phyloP scores from a whole-genome alignment of 805 yeast species.

The Candida stauntonica region DNA sequence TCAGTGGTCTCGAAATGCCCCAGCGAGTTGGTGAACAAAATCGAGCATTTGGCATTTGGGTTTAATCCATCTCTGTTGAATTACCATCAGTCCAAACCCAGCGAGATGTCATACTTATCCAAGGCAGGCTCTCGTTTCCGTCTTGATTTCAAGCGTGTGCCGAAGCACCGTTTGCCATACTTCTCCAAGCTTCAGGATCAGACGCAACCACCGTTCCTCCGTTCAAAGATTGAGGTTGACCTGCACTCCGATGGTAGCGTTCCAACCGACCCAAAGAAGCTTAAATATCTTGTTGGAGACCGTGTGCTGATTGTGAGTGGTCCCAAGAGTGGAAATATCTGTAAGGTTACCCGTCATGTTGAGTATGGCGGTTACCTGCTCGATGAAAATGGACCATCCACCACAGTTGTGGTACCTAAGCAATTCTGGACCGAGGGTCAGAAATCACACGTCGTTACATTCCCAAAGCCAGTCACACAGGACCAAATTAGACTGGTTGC shows the following conservation, averaged over 20 bases:
- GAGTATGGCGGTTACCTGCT: constrained; percentile 60
- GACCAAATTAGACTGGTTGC: constrained; percentile 72
- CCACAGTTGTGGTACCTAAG: constrained; percentile 64
- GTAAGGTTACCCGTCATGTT: constrained; percentile 57
- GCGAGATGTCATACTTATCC: constrained; percentile 27
- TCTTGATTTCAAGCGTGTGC: constrained; percentile 28
- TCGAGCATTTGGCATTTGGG: too few species aligned
- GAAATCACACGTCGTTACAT: constrained; percentile 62
- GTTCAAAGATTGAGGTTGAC: constrained; percentile 30
- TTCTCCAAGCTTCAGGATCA: constrained; percentile 28
- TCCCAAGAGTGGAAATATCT: constrained; percentile 65
- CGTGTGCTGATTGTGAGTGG: constrained; percentile 72
- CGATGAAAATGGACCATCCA: constrained; percentile 63
- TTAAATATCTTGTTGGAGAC: constrained; percentile 72
- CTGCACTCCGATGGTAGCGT: constrained; percentile 29
- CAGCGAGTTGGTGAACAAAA: background rate
- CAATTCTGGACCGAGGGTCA: constrained; percentile 70
- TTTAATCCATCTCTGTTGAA: too few species aligned
- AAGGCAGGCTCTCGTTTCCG: constrained; percentile 35
- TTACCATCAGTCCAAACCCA: too few species aligned
- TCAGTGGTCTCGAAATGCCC: too few species aligned
- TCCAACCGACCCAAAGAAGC: constrained; percentile 44
- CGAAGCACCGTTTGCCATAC: constrained; percentile 28
- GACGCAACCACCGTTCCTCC: constrained; percentile 35
- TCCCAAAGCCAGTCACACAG: constrained; percentile 59